Evolutionary conservation across 345 rosid genomes (phyloP).

Genomic region (Eucalyptus tenuipes): DNA sequence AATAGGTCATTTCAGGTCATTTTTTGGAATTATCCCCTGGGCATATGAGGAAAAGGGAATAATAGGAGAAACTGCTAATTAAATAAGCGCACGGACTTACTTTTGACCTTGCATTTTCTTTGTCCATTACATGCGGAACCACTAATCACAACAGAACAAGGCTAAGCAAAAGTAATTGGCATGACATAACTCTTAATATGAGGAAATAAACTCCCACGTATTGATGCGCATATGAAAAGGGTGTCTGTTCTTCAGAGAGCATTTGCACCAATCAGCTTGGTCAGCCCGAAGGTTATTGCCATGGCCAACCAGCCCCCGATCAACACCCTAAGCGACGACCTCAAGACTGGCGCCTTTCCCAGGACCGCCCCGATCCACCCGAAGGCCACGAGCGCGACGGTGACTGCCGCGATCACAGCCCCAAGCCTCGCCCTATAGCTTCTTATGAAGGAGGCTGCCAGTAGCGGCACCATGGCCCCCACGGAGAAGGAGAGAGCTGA

Average conservation of each 20-base stretch:
- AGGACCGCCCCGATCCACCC: constrained; percentile 80
- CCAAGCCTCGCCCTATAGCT: constrained; percentile 48
- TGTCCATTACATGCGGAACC: neutral
- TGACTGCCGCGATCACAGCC: constrained; percentile 51
- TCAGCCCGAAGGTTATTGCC: constrained; percentile 79
- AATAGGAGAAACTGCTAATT: too few relatives aligned
- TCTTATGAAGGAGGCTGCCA: constrained; percentile 69
- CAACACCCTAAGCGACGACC: constrained; percentile 58
- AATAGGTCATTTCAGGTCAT: too few relatives aligned
- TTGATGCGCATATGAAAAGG: neutral
- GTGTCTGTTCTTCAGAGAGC: constrained; percentile 16
- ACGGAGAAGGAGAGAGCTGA: constrained; percentile 73
- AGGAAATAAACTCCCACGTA: neutral
- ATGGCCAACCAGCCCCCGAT: constrained; percentile 92
- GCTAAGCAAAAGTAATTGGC: neutral
- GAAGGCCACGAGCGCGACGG: constrained; percentile 42
- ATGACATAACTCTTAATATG: neutral
- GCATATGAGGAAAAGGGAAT: too few relatives aligned
- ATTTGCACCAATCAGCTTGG: constrained; percentile 62
- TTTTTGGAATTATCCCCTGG: rapidly evolving
- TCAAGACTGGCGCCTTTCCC: constrained; percentile 50
- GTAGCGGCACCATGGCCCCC: constrained; percentile 79
- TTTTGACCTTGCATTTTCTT: neutral
- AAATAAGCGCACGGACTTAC: neutral
- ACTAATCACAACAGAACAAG: neutral